Conservation (phyloP, 148 eudicot species). For the Silene conica region DNA sequence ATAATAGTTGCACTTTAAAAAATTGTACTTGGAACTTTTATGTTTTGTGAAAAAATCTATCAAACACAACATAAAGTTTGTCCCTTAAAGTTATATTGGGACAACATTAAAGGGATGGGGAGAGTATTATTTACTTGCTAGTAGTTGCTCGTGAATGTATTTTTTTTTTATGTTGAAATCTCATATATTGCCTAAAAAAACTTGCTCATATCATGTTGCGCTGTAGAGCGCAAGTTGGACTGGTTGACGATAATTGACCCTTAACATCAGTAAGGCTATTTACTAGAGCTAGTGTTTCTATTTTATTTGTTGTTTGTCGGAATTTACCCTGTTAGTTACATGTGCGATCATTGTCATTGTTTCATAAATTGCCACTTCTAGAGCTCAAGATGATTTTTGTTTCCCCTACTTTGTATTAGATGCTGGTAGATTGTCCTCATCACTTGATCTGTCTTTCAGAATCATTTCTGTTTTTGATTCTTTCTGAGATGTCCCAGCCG, state of each 20-base stretch:
- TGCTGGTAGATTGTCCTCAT: constrained; percentile 12
- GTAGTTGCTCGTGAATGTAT: background rate
- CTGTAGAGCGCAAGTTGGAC: background rate
- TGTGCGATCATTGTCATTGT: background rate
- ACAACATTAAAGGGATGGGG: background rate
- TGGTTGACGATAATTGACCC: background rate
- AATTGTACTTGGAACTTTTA: too few species aligned
- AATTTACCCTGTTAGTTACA: background rate
- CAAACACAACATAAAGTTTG: background rate
- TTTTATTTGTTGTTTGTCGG: background rate
- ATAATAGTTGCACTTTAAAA: background rate
- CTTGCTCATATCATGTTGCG: background rate
- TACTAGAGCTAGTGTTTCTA: background rate
- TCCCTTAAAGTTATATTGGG: background rate
- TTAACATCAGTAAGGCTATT: constrained; percentile 3
- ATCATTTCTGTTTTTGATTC: background rate
- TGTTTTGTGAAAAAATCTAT: background rate
- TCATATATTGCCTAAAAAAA: background rate
- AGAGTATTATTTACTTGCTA: background rate
- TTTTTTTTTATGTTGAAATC: background rate
- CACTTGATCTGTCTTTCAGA: constrained; percentile 7
- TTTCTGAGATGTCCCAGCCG: background rate
- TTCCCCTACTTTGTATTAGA: background rate
- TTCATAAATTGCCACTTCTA: background rate
- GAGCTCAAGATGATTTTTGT: background rate